These are phyloP conservation scores for Eremochloa ophiuroides DNA, from an alignment of 176 grass and related monocot genomes.

Conservation along the genomic window DNA sequence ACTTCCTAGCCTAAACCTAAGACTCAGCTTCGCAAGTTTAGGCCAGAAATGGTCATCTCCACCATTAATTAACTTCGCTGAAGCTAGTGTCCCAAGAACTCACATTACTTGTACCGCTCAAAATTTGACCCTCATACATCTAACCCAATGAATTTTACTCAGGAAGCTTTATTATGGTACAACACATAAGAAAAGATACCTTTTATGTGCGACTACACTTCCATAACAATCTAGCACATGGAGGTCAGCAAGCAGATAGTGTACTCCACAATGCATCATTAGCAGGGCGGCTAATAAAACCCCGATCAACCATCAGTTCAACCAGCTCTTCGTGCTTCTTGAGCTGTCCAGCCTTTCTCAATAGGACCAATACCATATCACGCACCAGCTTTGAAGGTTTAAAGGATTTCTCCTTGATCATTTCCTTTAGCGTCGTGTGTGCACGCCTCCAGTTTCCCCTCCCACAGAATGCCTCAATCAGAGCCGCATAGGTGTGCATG, in stretches of 20 bases:
- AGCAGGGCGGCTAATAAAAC: conserved; percentile 50
- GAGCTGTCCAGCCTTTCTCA: conserved; percentile 70
- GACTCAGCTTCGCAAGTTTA: not conserved
- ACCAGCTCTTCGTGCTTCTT: conserved; percentile 66
- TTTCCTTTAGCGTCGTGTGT: conserved; percentile 44
- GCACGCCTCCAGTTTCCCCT: conserved; percentile 77
- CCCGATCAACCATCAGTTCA: conserved; percentile 66
- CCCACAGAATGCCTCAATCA: conserved; percentile 63
- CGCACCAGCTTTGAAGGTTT: conserved; percentile 56
- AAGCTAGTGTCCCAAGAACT: not conserved
- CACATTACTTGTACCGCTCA: not conserved
- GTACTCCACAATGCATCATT: conserved; percentile 37
- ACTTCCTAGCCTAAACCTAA: not conserved
- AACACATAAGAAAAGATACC: not conserved
- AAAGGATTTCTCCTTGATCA: conserved; percentile 75
- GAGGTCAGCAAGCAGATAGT: conserved; percentile 19
- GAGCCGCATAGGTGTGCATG: conserved; percentile 50
- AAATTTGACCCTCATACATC: not conserved
- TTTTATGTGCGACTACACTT: conserved; percentile 7
- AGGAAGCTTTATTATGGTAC: not conserved
- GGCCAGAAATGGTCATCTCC: not conserved
- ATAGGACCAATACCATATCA: conserved; percentile 51
- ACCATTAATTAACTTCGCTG: not conserved
- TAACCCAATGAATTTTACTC: not conserved
- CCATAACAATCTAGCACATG: not conserved